Evolutionary conservation across 257 asterid genomes (phyloP).

Genomic region (Orobanche coerulescens): DNA sequence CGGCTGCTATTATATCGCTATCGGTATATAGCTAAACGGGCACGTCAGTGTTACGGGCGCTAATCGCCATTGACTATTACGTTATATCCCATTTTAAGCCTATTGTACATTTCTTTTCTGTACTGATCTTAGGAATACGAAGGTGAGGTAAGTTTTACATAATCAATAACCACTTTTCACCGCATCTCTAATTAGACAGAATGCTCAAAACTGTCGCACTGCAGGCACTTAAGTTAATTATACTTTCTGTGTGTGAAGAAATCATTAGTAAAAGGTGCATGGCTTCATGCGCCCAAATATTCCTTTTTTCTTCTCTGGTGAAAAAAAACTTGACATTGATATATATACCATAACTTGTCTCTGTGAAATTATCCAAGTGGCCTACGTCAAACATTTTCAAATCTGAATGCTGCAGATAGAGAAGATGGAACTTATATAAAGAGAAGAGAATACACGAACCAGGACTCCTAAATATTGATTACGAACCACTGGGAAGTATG

Average conservation of each 20-base stretch:
- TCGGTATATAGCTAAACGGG: no score
- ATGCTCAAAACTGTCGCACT: not conserved
- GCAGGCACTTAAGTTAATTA: not conserved
- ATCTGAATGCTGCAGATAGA: conserved; percentile 11
- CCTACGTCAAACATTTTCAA: not conserved
- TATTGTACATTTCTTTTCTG: no score
- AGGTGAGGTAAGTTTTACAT: no score
- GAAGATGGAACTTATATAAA: conserved; percentile 5
- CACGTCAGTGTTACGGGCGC: no score
- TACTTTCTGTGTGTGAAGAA: not conserved
- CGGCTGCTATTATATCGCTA: no score
- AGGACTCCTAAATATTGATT: conserved; percentile 20
- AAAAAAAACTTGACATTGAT: no score
- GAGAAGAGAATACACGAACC: conserved; percentile 29
- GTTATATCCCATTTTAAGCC: no score
- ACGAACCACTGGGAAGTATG: conserved; percentile 25
- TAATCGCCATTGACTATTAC: no score
- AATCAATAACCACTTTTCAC: not conserved
- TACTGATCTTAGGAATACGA: not conserved
- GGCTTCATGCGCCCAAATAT: no score
- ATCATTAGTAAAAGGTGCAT: not conserved
- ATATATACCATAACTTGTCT: no score
- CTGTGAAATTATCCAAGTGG: no score
- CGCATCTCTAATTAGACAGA: not conserved
- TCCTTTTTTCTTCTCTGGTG: no score